Percentiles rank a stretch among this genome's conserved stretches.
phyloP scores from a whole-genome alignment of 2,329 filamentous ascomycete species.

The Zymoseptoria passerinii region DNA sequence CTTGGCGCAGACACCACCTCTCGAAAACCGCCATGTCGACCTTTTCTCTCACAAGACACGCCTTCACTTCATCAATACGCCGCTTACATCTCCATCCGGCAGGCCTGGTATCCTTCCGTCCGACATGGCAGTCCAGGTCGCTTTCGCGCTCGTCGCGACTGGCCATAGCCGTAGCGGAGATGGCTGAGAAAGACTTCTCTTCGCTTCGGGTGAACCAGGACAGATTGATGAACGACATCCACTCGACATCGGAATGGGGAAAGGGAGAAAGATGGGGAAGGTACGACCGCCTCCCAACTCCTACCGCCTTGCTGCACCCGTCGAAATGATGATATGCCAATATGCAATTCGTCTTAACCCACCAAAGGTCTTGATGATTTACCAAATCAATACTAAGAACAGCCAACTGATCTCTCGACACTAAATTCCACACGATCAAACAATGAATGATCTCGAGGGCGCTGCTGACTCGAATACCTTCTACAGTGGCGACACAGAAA shows the following conservation, averaged over 20 bases:
- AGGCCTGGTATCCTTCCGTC: neutral
- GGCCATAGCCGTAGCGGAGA: conserved; percentile 36
- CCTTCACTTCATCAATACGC: neutral
- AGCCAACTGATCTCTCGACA: conserved; percentile 24
- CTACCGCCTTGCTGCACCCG: neutral
- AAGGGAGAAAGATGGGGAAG: conserved; percentile 58
- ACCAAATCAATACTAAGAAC: conserved; percentile 16
- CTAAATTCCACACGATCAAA: no score
- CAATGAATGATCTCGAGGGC: no score
- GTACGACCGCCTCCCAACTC: conserved; percentile 38
- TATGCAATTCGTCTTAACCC: conserved; percentile 11
- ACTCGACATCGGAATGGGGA: conserved; percentile 60
- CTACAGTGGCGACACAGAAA: conserved; percentile 45
- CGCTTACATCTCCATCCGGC: neutral
- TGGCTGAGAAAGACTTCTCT: conserved; percentile 45
- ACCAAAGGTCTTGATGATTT: conserved; percentile 9
- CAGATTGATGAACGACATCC: conserved; percentile 55
- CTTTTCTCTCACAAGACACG: neutral
- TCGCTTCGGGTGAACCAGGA: conserved; percentile 50
- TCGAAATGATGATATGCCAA: conserved; percentile 18
- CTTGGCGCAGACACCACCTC: neutral
- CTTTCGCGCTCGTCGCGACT: conserved; percentile 30
- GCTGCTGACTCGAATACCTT: neutral
- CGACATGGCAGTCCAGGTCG: conserved; percentile 10
- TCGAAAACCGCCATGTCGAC: neutral